Evolutionary conservation across 1,284 basidiomycete genomes (phyloP), one percentile per base, ranked within the genome.

Genomic region (Schizophyllum commune): DNA sequence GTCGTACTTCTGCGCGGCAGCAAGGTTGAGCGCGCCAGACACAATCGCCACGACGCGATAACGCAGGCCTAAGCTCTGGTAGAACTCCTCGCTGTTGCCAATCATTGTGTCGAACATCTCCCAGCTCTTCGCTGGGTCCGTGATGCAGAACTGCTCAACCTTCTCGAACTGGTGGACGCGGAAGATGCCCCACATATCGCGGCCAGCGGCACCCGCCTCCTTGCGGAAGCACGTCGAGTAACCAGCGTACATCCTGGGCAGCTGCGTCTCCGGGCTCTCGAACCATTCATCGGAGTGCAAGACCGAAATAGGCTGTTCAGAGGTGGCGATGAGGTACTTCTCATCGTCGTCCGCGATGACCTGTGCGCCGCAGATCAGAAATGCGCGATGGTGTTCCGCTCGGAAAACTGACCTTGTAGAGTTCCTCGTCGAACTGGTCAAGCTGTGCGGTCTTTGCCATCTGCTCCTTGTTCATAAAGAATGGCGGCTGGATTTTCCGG

Each of bases 101-200:
- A 98, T 73, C 96, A 99, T 99, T 65, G 79, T 77, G 65, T 99
- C 92, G 69, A 99, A 91, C 85, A 90, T 90, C 71, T 89, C 91
- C 88, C 96, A 96, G 71, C 94, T 97, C 73, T 92, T 89, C 67
- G 91, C 89, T 0, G 97, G 96, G 60, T 94, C 91, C 21, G 96
- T 98, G 68, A 99, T 84, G 78, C 91, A 89, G 77, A 99, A 99
- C 79, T 97, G 86, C 74, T 99, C 97, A 59, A 99, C 84, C 79
- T 99, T 99, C 77, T 99, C 97, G 69, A 99, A 99, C 76, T 99
- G 97, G 74, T 99, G 97, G 58, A 99, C 96, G 47, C 97, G 92
- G 87, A 99, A 99, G 76, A 98, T 98, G 62, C 96, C 97, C 95
- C 96, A 98, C 78, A 97, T 98, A 71, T 99, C 97, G 61, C 94